These are phyloP conservation scores for Fusarium xyrophilum DNA, from an alignment of 2,329 filamentous ascomycete species.

Conservation along the genomic window DNA sequence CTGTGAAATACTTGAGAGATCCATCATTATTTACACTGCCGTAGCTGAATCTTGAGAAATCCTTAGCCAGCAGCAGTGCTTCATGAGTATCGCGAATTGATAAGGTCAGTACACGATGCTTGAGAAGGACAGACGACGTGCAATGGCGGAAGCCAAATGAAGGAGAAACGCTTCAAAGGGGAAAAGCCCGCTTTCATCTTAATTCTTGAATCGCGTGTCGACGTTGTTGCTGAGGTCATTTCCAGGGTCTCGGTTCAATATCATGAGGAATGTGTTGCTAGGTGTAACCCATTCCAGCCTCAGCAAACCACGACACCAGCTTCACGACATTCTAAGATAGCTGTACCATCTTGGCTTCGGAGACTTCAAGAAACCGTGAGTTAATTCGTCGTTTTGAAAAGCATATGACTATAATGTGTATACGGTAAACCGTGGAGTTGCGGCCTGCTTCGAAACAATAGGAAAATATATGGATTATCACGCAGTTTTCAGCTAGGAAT, in stretches of 20 bases:
- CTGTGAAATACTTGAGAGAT: background rate
- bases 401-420: background rate
- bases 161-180: slow-evolving; percentile 21
- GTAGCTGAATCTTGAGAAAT: slow-evolving; percentile 9
- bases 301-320: slow-evolving; percentile 23
- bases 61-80: slow-evolving; percentile 16
- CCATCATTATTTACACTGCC: slow-evolving; percentile 27
- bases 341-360: background rate
- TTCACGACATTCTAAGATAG: slow-evolving; percentile 19
- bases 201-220: slow-evolving; percentile 8
- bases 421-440: background rate
- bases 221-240: slow-evolving; percentile 37
- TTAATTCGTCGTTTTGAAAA: background rate
- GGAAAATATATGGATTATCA: background rate
- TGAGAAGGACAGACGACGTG: slow-evolving; percentile 31
- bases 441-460: background rate
- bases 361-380: background rate
- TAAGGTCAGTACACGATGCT: slow-evolving; percentile 4
- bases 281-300: slow-evolving; percentile 48
- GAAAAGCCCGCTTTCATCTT: slow-evolving; percentile 36
- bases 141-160: slow-evolving; percentile 21
- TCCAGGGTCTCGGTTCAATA: slow-evolving; percentile 43
- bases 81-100: slow-evolving; percentile 1
- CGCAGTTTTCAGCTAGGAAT: background rate
- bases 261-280: slow-evolving; percentile 51